Percentiles rank a stretch among this genome's conserved stretches.
These are phyloP conservation scores for Brassica incana DNA, from an alignment of 345 rosid species.

Conservation along the genomic window DNA sequence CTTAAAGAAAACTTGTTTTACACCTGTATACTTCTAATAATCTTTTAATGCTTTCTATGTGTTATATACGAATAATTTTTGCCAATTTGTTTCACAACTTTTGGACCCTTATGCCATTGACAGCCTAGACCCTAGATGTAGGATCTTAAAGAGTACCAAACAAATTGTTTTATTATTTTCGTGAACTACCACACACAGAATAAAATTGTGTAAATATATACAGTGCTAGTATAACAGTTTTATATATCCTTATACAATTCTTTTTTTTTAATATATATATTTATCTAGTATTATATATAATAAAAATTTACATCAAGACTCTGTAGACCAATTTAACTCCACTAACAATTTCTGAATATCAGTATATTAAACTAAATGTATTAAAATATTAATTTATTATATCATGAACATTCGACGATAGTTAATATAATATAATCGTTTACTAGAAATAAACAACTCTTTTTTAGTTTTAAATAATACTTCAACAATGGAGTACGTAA, in stretches of 20 bases:
- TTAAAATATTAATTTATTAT: too few species aligned
- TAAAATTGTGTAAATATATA: background rate
- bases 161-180: constrained; percentile 19
- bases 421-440: background rate
- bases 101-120: constrained; percentile 25
- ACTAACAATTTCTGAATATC: background rate
- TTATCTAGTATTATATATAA: background rate
- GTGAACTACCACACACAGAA: constrained; percentile 16
- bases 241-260: background rate
- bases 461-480: background rate
- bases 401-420: background rate
- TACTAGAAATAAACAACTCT: background rate
- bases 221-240: background rate
- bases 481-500: background rate
- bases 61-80: constrained; percentile 27
- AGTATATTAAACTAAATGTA: background rate
- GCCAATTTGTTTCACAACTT: constrained; percentile 31
- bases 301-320: background rate
- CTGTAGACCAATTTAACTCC: background rate
- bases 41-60: background rate
- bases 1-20: constrained; percentile 1
- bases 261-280: background rate
- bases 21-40: background rate
- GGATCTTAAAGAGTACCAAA: constrained; percentile 4
- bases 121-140: constrained; percentile 33